Evolutionary conservation across 2,329 filamentous ascomycete genomes (phyloP), one percentile per base, ranked within the genome.

Genomic region (Elsinoe arachidis): DNA sequence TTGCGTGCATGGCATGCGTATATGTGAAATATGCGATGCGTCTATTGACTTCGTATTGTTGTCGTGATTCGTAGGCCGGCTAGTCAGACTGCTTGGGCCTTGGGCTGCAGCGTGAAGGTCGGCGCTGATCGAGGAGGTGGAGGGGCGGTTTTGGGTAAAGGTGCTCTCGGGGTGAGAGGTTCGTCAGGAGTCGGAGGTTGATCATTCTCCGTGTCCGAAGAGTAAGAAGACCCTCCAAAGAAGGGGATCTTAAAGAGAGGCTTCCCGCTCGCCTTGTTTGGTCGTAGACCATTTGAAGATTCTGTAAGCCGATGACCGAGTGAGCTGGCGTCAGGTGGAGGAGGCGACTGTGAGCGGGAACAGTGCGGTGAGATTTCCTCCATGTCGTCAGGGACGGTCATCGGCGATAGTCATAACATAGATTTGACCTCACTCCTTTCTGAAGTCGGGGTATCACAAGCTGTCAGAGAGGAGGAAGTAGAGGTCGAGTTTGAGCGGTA

Each of bases 381-480:
- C 54, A 56, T 56, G 34, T 56, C 54, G 10, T 38, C 54, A 46
- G 54, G 12, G 3, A 38, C 54, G 41, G 41, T 38, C 54, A 56
- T 56, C 39, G 54, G 39, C 39, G 54, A 49, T 56, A 56, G 54
- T 49, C 54, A 56, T 49, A 56, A 46, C 34, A 47, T 46, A 37
- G 38, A 46, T 47, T 49, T 56, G 19, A 30, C 2, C 10, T 56
- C 30, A 14, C 41, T 46, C 41, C 41, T 46, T 12, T 56, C 54
- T 17, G 41, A 46, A 12, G 30, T 56, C 14, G 54, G 54, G 3
- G 54, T 56, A 26, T 56, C 54, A 33, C 33, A 21, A 17, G 54
- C 54, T 4, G 54, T 56, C 21, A 43, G 26, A n/a, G 54, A 43
- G 19, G 39, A 46, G 11, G 41, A 56, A 11, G 41, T 38, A 9